Evolutionary conservation across 2,329 filamentous ascomycete genomes (phyloP).

Genomic region (Stagonosporopsis tanaceti): DNA sequence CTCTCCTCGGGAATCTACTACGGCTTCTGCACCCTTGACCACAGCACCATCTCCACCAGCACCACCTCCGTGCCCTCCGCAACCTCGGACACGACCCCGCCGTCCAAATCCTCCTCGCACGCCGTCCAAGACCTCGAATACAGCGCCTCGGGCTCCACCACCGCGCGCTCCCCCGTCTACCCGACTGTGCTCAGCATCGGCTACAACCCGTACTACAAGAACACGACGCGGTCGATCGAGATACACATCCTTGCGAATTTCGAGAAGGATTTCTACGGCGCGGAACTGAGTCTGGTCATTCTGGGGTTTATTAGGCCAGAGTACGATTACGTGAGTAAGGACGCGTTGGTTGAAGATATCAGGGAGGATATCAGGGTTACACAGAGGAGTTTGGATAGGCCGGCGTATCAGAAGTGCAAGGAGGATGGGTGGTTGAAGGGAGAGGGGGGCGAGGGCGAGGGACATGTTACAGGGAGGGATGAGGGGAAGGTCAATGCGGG

Average conservation of each 20-base stretch:
- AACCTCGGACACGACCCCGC: conserved; percentile 23
- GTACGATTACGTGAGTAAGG: conserved; percentile 83
- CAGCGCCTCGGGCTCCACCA: conserved; percentile 24
- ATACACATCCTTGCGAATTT: conserved; percentile 88
- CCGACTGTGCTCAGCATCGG: conserved; percentile 59
- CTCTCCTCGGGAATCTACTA: conserved; percentile 88
- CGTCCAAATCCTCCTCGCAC: conserved; percentile 36
- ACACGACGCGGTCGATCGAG: conserved; percentile 84
- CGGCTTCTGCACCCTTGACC: conserved; percentile 81
- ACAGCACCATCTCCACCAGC: conserved; percentile 43
- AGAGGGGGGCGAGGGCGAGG: conserved; percentile 20
- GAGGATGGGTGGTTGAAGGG: conserved; percentile 52
- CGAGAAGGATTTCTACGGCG: conserved; percentile 82
- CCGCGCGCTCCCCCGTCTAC: conserved; percentile 25
- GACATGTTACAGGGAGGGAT: background rate
- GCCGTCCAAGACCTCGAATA: conserved; percentile 38
- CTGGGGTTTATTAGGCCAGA: conserved; percentile 90
- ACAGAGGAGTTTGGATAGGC: conserved; percentile 72
- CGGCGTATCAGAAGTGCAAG: conserved; percentile 65
- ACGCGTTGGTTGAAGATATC: conserved; percentile 88
- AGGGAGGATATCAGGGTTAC: conserved; percentile 87
- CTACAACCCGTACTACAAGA: conserved; percentile 98
- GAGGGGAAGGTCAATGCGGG: conserved; percentile 2
- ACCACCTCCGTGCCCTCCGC: conserved; percentile 44
- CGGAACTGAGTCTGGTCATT: conserved; percentile 79